Percentiles rank a stretch among this genome's conserved stretches.
Conservation (phyloP, 352 stramenopile species). For the Phytophthora colocasiae region DNA sequence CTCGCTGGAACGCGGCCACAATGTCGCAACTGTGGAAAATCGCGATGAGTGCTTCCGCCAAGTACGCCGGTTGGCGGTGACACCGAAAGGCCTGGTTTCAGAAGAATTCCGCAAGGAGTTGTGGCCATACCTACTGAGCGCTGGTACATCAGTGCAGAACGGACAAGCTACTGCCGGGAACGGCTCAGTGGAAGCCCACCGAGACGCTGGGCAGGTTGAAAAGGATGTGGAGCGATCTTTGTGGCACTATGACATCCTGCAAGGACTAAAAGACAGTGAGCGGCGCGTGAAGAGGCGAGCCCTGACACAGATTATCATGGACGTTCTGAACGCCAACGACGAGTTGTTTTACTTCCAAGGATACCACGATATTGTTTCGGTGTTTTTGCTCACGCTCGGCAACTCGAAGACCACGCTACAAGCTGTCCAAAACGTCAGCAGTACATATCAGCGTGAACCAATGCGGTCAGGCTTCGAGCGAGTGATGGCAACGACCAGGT, state of each 20-base stretch:
- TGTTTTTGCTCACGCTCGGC: slow-evolving; percentile 84
- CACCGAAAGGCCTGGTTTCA: slow-evolving; percentile 59
- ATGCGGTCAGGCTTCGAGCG: slow-evolving; percentile 88
- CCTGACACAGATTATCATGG: slow-evolving; percentile 70
- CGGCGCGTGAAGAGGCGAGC: slow-evolving; percentile 62
- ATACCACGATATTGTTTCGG: slow-evolving; percentile 94
- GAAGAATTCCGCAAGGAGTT: slow-evolving; percentile 63
- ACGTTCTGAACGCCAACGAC: slow-evolving; percentile 51
- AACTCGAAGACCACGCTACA: slow-evolving; percentile 67
- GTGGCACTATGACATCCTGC: slow-evolving; percentile 82
- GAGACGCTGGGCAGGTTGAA: slow-evolving; percentile 75
- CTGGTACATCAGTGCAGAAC: slow-evolving; percentile 1
- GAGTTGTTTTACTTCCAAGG: slow-evolving; percentile 90
- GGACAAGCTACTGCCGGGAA: slow-evolving; percentile 19
- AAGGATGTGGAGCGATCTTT: slow-evolving; percentile 90
- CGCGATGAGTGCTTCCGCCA: slow-evolving; percentile 52
- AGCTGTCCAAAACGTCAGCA: slow-evolving; percentile 78
- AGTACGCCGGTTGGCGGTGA: slow-evolving; percentile 68
- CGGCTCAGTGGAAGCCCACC: slow-evolving; percentile 33
- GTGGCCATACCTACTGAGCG: slow-evolving; percentile 69
- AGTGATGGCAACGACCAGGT: slow-evolving; percentile 67
- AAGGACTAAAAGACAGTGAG: slow-evolving; percentile 67
- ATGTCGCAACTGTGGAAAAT: slow-evolving; percentile 21
- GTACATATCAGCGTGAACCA: slow-evolving; percentile 90
- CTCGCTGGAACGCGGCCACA: slow-evolving; percentile 13